Base-by-base conservation (phyloP, 441 rosid species). In the Lepidium campestre region DNA sequence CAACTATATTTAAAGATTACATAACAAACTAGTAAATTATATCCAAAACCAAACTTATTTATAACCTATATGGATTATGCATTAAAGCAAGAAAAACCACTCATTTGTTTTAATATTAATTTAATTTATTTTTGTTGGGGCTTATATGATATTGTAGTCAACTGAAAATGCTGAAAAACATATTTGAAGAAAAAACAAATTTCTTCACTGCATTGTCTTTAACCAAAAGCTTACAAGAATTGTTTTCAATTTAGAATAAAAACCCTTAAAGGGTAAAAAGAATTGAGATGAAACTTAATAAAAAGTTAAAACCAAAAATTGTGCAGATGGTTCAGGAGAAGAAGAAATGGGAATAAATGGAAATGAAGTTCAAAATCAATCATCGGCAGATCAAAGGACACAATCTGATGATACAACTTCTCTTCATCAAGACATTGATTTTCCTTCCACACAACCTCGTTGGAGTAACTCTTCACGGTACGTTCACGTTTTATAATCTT, bases 391-490 rank as follows among this genome's bases (percentile, higher is more conserved):
- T 73, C 81, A 75, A 69, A 74, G 77, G 68, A 82, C 77, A 31
- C 67, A 66, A 62, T 62, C 80, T 20, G 81, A 81, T 36, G 83
- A 82, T 23, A 79, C 34, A 29, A 29, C 76, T 32, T 68, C 84
- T 61, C 66, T 62, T 34, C 79, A 64, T 19, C 86, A 80, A 49
- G 88, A 86, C 59, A 50, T 75, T 36, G 86, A 83, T 59, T 64
- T 63, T 49, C 62, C 82, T 57, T 70, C 81, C 14, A 50, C 79
- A 66, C 58, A 80, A 44, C 76, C 81, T 65, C 81, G 81, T 7
- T 86, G 96, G 92, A 83, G 86, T 65, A 86, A 86, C 75, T 82
- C 87, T 68, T 88, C 96, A 50, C 81, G 96, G 96, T 88, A 83
- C 59, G 57, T 50, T 35, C 39, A 62, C 65, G 44, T 68, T 23